Evolutionary conservation across 257 asterid genomes (phyloP).

Genomic region (Fraxinus anomala): DNA sequence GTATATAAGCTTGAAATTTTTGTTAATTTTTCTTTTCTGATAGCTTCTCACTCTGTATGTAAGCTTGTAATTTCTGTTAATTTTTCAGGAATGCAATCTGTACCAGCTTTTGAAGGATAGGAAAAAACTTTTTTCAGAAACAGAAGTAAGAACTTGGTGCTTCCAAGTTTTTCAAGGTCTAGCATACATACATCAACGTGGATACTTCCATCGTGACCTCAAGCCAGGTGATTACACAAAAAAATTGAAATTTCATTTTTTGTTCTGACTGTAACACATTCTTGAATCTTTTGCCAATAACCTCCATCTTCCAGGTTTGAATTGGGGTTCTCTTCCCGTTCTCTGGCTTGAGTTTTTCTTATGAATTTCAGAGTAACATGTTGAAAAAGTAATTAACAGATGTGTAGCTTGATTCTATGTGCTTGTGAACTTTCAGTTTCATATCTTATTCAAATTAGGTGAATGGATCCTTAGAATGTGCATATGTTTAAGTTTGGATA

Average conservation of each 20-base stretch:
- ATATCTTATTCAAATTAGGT: not conserved
- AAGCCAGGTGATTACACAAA: constrained; percentile 68
- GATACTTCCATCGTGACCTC: constrained; percentile 97
- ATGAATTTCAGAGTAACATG: not conserved
- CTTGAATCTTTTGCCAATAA: not conserved
- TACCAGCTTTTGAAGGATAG: constrained; percentile 88
- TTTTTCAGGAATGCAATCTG: constrained; percentile 68
- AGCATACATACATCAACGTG: constrained; percentile 76
- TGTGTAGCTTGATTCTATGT: not conserved
- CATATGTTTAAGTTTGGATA: not conserved
- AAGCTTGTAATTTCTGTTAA: not conserved
- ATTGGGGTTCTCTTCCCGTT: not conserved
- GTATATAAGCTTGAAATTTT: not conserved
- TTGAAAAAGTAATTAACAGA: not conserved
- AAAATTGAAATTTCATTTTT: not conserved
- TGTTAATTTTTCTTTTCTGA: constrained; percentile 4
- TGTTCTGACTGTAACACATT: not conserved
- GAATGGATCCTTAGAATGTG: not conserved
- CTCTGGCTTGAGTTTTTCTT: not conserved
- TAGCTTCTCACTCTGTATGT: not conserved
- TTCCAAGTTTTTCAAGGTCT: constrained; percentile 97
- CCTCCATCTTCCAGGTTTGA: not conserved
- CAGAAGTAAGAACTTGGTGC: constrained; percentile 84
- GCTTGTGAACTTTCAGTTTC: not conserved
- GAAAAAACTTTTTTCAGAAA: constrained; percentile 63